Evolutionary conservation across 2,329 filamentous ascomycete species (phyloP), one percentile per base, ranked within the genome.

Genomic region (Hypocrella siamensis): DNA sequence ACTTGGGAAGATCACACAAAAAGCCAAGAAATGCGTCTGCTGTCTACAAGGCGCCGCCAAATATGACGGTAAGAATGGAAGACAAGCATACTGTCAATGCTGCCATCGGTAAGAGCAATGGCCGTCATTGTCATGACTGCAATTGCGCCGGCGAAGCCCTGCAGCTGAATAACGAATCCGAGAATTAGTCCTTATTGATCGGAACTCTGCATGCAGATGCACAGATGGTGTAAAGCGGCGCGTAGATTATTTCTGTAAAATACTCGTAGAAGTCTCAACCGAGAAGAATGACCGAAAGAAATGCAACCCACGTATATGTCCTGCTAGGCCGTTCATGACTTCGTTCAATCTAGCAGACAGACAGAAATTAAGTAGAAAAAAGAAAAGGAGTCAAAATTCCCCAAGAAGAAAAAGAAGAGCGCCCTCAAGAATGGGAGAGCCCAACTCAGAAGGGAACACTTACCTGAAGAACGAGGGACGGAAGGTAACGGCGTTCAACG

Each of bases 401-500:
- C n/a, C n/a, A n/a, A n/a, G n/a, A n/a, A n/a, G n/a, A n/a, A 22
- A 22, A 22, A 22, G 12, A 3, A 22, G 3, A 22, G 21, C 9
- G 21, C 21, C n/a, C n/a, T 24, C 21, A 24, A 12, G 21, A 24
- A 8, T 24, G 12, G 21, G 21, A 22, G 21, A 7, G 12, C 21
- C n/a, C n/a, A n/a, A n/a, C n/a, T n/a, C n/a, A 8, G 21, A 22
- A 8, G 21, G 12, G 12, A 22, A 19, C n/a, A 24, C 30, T 11
- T 42, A 54, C 51, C 48, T 80, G 75, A 40, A 80, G 72, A 0
- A 77, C 69, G 11, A 82, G 54, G 9, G 73, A 70, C 12, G 72
- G 70, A 48, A 86, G 86, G 46, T 77, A 55, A 86, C 86, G 26
- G 82, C 71, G 29, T 66, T 64, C 51, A 85, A 85, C 48, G 85